A percentile compares a stretch with the other conserved stretches of the same genome.
Conservation (phyloP, 2,329 filamentous ascomycete genomes). For the Pyrenophora seminiperda region DNA sequence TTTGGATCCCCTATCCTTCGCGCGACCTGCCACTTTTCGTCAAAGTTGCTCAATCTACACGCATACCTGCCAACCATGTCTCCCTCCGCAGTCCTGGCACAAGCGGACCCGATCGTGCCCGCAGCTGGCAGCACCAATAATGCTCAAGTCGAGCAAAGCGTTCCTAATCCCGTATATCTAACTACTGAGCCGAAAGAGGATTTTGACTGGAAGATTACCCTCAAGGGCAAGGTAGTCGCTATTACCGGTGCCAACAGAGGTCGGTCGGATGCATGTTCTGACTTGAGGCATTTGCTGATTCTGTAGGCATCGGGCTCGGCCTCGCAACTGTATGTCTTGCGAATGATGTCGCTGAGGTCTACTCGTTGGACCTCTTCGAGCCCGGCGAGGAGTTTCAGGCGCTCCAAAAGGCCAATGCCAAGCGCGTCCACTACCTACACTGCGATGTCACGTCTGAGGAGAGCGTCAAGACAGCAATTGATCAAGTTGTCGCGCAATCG, state of each 20-base stretch:
- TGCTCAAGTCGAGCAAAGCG: conserved; percentile 30
- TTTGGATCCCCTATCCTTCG: conserved; percentile 6
- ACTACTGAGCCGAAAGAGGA: conserved; percentile 53
- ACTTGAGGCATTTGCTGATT: conserved; percentile 27
- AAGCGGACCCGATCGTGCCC: conserved; percentile 22
- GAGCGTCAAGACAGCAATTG: conserved; percentile 53
- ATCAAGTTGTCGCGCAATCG: conserved; percentile 54
- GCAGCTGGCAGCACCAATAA: conserved; percentile 20
- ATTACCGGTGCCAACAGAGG: conserved; percentile 29
- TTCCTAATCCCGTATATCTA: conserved; percentile 44
- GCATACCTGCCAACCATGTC: conserved; percentile 28
- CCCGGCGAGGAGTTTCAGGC: conserved; percentile 54
- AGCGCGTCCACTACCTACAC: conserved; percentile 52
- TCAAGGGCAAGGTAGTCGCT: conserved; percentile 50
- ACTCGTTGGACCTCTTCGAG: conserved; percentile 57
- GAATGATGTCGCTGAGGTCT: conserved; percentile 55
- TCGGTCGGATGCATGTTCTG: conserved; percentile 29
- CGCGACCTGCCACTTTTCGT: conserved; percentile 18
- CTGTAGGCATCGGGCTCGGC: conserved; percentile 47
- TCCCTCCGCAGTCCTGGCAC: conserved; percentile 33
- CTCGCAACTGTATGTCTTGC: conserved; percentile 54
- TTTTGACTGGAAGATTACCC: conserved; percentile 54
- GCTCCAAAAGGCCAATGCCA: conserved; percentile 50
- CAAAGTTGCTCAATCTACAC: conserved; percentile 11
- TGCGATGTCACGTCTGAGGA: conserved; percentile 58